phyloP scores from a whole-genome alignment of 164 flowering plant species.

The Piper betle region DNA sequence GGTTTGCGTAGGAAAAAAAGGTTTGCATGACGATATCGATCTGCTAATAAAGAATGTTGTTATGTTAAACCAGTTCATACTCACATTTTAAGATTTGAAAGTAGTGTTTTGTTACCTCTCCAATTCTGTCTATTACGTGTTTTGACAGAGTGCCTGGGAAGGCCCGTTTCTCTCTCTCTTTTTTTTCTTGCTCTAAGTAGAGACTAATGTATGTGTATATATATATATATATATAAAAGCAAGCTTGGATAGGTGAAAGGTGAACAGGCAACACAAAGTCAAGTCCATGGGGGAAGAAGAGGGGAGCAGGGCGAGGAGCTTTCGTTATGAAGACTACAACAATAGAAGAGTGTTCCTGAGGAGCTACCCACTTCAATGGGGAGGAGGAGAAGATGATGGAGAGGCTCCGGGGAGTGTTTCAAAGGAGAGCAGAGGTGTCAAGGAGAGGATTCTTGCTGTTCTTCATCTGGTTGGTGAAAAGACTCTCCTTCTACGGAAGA shows the following conservation, averaged over 20 bases:
- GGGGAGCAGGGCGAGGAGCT: conserved; percentile 20
- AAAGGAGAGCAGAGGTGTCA: conserved; percentile 9
- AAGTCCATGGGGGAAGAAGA: conserved; percentile 1
- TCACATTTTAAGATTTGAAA: neutral
- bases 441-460: conserved; percentile 20
- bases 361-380: conserved; percentile 47
- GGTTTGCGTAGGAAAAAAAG: too few species aligned
- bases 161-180: conserved; percentile 1
- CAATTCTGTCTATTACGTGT: neutral
- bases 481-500: conserved; percentile 20
- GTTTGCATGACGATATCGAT: too few species aligned
- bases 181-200: too few species aligned
- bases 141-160: conserved; percentile 1
- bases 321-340: conserved; percentile 34
- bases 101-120: neutral
- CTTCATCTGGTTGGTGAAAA: conserved; percentile 27
- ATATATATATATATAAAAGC: neutral
- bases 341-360: conserved; percentile 34
- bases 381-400: conserved; percentile 12
- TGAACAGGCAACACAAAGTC: too few species aligned
- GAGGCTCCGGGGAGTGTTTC: neutral
- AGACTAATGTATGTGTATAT: neutral
- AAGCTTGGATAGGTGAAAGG: neutral
- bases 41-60: too few species aligned
- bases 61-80: too few species aligned